Conservation (phyloP, 2,329 filamentous ascomycete species). For the Sporothrix schenckii region DNA sequence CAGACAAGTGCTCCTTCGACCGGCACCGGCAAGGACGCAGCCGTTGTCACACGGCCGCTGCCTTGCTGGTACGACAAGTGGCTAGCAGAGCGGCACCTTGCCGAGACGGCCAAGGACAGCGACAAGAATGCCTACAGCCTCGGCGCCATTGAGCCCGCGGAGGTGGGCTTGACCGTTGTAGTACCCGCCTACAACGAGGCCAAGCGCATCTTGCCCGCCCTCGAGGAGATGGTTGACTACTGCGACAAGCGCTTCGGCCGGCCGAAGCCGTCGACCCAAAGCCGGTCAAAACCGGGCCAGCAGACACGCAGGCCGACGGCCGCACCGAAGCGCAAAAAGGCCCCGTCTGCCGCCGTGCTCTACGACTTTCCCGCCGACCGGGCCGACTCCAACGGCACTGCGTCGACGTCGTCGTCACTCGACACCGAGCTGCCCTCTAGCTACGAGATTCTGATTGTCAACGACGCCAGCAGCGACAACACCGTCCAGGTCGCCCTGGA, state of each 20-base stretch:
- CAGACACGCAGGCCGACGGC: slow-evolving; percentile 34
- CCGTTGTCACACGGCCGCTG: slow-evolving; percentile 55
- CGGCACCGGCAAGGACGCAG: slow-evolving; percentile 2
- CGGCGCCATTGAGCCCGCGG: slow-evolving; percentile 69
- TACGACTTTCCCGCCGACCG: slow-evolving; percentile 44
- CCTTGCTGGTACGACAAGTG: slow-evolving; percentile 88
- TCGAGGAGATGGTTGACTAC: slow-evolving; percentile 88
- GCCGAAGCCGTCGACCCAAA: slow-evolving; percentile 40
- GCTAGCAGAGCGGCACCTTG: slow-evolving; percentile 62
- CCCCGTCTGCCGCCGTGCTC: slow-evolving; percentile 35
- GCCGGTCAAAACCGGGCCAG: slow-evolving; percentile 32
- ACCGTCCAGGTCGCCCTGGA: slow-evolving; percentile 79
- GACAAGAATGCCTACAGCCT: slow-evolving; percentile 51
- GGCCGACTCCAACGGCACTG: slow-evolving; percentile 39
- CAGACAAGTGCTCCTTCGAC: slow-evolving; percentile 71
- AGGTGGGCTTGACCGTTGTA: slow-evolving; percentile 87
- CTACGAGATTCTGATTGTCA: slow-evolving; percentile 91
- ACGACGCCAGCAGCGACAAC: slow-evolving; percentile 82
- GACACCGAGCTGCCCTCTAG: slow-evolving; percentile 49
- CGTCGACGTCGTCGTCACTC: neutral
- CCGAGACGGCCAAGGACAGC: slow-evolving; percentile 41
- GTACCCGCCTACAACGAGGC: slow-evolving; percentile 97
- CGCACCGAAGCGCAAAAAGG: slow-evolving; percentile 24
- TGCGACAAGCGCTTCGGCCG: slow-evolving; percentile 76
- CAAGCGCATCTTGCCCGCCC: slow-evolving; percentile 76